These are phyloP conservation scores for Pichia sp. DNA, from an alignment of 1,139 yeast species.

Conservation along the genomic window DNA sequence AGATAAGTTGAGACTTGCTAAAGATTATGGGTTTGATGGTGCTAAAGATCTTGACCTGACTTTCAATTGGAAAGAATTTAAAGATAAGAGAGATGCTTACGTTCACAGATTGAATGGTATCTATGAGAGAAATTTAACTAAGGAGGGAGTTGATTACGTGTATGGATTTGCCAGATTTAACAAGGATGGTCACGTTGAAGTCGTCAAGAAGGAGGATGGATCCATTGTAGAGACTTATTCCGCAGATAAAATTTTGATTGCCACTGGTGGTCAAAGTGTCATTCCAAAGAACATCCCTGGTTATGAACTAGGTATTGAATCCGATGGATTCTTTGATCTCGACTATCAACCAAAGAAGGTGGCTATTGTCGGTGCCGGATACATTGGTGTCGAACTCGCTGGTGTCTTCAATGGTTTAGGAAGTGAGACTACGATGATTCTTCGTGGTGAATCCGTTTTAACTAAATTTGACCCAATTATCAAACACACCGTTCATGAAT, in stretches of 20 bases:
- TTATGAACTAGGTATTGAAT: slow-evolving; percentile 73
- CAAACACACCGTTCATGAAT: slow-evolving; percentile 70
- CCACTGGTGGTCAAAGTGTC: slow-evolving; percentile 88
- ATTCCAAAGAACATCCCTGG: slow-evolving; percentile 71
- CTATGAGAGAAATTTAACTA: slow-evolving; percentile 76
- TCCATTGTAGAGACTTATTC: slow-evolving; percentile 48
- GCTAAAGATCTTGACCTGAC: slow-evolving; percentile 21
- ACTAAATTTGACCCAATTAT: slow-evolving; percentile 82
- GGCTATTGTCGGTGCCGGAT: slow-evolving; percentile 96
- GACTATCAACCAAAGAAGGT: slow-evolving; percentile 82
- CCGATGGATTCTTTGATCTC: slow-evolving; percentile 86
- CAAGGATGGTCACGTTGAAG: slow-evolving; percentile 72
- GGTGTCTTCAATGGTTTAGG: slow-evolving; percentile 91
- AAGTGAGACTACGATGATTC: slow-evolving; percentile 77
- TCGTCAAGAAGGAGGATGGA: slow-evolving; percentile 49
- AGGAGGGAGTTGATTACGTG: slow-evolving; percentile 82
- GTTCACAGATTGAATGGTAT: slow-evolving; percentile 83
- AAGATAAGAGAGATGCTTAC: slow-evolving; percentile 88
- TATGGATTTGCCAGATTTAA: slow-evolving; percentile 84
- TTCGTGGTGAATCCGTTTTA: slow-evolving; percentile 85
- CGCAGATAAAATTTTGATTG: slow-evolving; percentile 79
- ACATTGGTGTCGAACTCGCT: slow-evolving; percentile 91
- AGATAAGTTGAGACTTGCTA: slow-evolving; percentile 61
- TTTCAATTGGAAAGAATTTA: slow-evolving; percentile 77
- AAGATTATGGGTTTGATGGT: slow-evolving; percentile 72